phyloP scores from a whole-genome alignment of 192 early-diverging fungal genomes.

The Podochytrium sp. region DNA sequence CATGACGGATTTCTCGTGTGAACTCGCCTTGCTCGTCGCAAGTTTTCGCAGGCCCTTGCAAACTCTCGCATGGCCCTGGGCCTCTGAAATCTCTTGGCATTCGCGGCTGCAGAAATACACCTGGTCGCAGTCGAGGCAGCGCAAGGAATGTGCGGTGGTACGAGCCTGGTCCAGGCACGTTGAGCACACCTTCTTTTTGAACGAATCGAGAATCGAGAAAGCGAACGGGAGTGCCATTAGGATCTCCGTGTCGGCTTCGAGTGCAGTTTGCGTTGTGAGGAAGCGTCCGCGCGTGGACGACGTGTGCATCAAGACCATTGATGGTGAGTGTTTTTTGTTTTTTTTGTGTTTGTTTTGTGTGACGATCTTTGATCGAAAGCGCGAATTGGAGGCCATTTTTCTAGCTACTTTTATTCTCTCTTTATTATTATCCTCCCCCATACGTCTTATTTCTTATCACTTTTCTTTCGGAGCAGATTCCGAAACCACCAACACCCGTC shows the following conservation, averaged over 20 bases:
- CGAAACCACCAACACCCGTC: constrained; percentile 40
- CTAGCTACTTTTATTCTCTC: no score
- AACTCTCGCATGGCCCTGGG: constrained; percentile 34
- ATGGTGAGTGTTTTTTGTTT: no score
- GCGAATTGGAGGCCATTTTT: no score
- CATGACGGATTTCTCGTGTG: constrained; percentile 67
- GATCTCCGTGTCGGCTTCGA: constrained; percentile 13
- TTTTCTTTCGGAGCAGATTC: no score
- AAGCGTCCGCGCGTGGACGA: constrained; percentile 18
- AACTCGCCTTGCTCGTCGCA: constrained; percentile 61
- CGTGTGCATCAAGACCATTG: no score
- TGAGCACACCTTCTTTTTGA: constrained; percentile 65
- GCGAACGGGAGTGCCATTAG: constrained; percentile 31
- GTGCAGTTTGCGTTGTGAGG: neutral
- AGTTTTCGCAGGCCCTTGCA: constrained; percentile 59
- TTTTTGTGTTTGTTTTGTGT: no score
- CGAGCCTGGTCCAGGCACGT: constrained; percentile 61
- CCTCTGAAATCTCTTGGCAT: neutral
- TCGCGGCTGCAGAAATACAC: constrained; percentile 45
- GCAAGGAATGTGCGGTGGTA: constrained; percentile 23
- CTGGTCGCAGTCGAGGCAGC: constrained; percentile 1
- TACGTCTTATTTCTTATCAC: no score
- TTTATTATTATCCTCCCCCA: no score
- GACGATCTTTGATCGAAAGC: no score
- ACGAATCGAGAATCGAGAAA: constrained; percentile 57